phyloP scores from a whole-genome alignment of 1,139 yeast genomes.

The Saccharomyces uvarum region DNA sequence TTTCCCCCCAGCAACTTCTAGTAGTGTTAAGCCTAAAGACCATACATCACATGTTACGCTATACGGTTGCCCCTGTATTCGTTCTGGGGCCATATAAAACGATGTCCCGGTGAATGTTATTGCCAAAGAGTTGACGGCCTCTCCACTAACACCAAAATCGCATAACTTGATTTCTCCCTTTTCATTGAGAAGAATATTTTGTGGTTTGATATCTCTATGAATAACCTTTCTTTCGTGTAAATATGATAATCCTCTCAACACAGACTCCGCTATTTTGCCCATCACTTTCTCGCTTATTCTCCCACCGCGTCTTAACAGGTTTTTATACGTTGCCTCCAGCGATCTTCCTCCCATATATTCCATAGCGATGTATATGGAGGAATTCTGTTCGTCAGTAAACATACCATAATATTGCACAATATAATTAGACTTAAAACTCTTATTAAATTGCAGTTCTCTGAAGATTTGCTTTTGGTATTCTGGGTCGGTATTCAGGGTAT shows the following conservation, averaged over 20 bases:
- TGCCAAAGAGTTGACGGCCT: constrained; percentile 87
- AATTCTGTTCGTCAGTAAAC: constrained; percentile 64
- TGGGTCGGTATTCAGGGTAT: constrained; percentile 65
- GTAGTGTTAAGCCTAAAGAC: constrained; percentile 83
- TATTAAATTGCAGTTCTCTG: constrained; percentile 80
- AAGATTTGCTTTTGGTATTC: constrained; percentile 75
- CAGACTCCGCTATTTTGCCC: constrained; percentile 83
- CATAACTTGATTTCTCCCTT: constrained; percentile 82
- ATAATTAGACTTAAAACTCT: constrained; percentile 70
- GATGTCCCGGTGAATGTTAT: constrained; percentile 96
- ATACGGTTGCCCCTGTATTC: constrained; percentile 90
- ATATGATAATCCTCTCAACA: constrained; percentile 74
- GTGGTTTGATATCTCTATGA: constrained; percentile 91
- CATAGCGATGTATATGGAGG: constrained; percentile 85
- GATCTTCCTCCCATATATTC: constrained; percentile 94
- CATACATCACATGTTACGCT: constrained; percentile 93
- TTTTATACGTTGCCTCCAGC: constrained; percentile 77
- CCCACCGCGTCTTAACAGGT: constrained; percentile 56
- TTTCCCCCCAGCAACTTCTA: constrained; percentile 84
- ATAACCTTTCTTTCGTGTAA: constrained; percentile 80
- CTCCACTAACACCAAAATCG: constrained; percentile 98
- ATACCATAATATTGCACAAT: constrained; percentile 92
- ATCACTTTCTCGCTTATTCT: constrained; percentile 86
- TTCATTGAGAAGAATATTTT: constrained; percentile 69
- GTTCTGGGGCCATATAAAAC: constrained; percentile 96